Evolutionary conservation across 169 alveolate species (phyloP).

Genomic region (Theileria sp.): DNA sequence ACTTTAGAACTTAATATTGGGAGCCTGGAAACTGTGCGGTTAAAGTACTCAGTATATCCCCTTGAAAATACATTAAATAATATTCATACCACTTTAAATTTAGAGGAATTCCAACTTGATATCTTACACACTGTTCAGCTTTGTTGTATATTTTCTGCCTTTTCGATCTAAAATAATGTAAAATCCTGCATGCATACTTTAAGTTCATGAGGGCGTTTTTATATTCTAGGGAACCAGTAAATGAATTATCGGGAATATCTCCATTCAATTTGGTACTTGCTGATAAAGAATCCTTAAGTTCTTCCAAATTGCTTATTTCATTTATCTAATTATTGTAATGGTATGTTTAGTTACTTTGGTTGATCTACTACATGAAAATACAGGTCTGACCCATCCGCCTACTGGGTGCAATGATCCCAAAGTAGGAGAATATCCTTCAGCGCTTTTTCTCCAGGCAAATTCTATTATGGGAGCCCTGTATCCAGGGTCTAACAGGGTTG

Average conservation of each 20-base stretch:
- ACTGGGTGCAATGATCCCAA: constrained; percentile 63
- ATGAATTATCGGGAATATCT: constrained; percentile 49
- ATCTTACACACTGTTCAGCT: constrained; percentile 47
- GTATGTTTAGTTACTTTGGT: constrained; percentile 20
- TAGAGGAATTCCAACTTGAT: constrained; percentile 65
- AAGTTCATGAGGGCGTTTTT: constrained; percentile 38
- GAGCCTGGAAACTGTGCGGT: constrained; percentile 14
- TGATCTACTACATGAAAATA: constrained; percentile 60
- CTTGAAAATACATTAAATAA: constrained; percentile 2
- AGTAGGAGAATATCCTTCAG: constrained; percentile 65
- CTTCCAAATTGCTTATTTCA: constrained; percentile 54
- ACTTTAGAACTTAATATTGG: constrained; percentile 22
- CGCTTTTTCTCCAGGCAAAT: constrained; percentile 51
- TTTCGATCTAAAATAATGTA: constrained; percentile 14
- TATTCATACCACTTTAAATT: constrained; percentile 45
- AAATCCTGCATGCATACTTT: not conserved
- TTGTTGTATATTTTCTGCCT: constrained; percentile 39
- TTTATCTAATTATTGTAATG: constrained; percentile 22
- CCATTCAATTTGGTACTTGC: constrained; percentile 60
- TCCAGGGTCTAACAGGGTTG: constrained; percentile 59
- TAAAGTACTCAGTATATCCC: constrained; percentile 42
- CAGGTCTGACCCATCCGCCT: constrained; percentile 67
- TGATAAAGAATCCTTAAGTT: constrained; percentile 51
- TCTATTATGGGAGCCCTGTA: constrained; percentile 56
- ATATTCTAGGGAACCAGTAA: constrained; percentile 60